Base-by-base conservation (phyloP, 2,329 filamentous ascomycete genomes). In the Neodidymelliopsis sp. region DNA sequence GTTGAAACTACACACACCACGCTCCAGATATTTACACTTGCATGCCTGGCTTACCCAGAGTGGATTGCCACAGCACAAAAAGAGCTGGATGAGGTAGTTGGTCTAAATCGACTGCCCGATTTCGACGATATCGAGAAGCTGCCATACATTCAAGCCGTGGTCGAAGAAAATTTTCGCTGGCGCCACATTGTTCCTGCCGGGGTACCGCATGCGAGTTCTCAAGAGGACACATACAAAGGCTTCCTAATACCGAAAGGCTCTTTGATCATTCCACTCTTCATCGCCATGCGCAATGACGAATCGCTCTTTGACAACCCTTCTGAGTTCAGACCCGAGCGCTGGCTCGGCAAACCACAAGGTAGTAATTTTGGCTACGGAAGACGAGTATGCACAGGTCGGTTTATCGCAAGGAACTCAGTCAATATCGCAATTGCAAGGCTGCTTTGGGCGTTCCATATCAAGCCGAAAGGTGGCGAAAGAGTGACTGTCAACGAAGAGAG, bases 371-470 rank as follows among this genome's bases (percentile, higher is more conserved):
- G 77, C 0, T 82, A 80, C 55, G 81, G 81, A 0, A 70, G n/a
- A n/a, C n/a, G n/a, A n/a, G n/a, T n/a, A n/a, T n/a, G n/a, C n/a
- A n/a, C n/a, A 0, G 72, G 71, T 0, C 44, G 65, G 6, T 47
- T 63, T 48, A 61, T 75, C 28, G 71, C 69, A 2, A 53, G 46
- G 1, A 67, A 69, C 20, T 68, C 66, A 52, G 43, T 80, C 56
- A 65, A 77, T 49, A 76, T 82, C 49, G 78, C 76, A 15, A 77
- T 82, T 45, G 75, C 78, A 1, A 67, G 78, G 31, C 73, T 82
- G 67, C 75, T 83, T 36, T 75, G 81, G 57, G 79, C 78, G 0
- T 80, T 79, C 16, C 77, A 81, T 43, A 69, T 82, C 10, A 53
- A 20, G 50, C n/a, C n/a, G n/a, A n/a, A n/a, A n/a, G n/a, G n/a